A percentile compares a stretch with the other conserved stretches of the same genome.
Evolutionary conservation across 495 filamentous ascomycete species (phyloP).

Genomic region (Neurospora sp.): DNA sequence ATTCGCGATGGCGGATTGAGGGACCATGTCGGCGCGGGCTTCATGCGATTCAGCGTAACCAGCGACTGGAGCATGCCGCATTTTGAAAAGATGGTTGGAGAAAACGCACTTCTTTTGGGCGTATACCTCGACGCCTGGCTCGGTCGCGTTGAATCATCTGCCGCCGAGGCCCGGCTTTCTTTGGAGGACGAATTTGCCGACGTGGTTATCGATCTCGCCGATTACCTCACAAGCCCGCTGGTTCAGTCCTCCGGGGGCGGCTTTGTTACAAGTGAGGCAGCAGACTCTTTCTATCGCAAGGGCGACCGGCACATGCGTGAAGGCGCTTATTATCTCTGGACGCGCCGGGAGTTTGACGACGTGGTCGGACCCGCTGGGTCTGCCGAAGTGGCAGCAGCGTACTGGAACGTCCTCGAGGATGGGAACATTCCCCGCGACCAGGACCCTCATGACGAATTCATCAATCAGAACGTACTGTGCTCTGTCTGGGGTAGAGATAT

Average conservation of each 20-base stretch:
- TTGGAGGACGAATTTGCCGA: constrained; percentile 55
- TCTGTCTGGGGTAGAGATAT: constrained; percentile 35
- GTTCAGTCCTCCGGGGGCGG: constrained; percentile 60
- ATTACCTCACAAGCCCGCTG: constrained; percentile 65
- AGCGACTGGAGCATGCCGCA: constrained; percentile 86
- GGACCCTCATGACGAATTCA: constrained; percentile 88
- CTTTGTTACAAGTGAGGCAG: constrained; percentile 85
- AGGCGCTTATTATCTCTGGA: constrained; percentile 95
- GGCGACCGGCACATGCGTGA: constrained; percentile 81
- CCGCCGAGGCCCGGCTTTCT: not conserved
- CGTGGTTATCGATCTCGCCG: constrained; percentile 71
- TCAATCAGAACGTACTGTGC: constrained; percentile 60
- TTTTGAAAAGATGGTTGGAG: constrained; percentile 98
- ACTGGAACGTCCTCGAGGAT: constrained; percentile 78
- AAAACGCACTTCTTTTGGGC: constrained; percentile 80
- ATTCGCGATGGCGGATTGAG: constrained; percentile 84
- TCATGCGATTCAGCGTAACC: constrained; percentile 84
- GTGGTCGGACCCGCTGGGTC: constrained; percentile 45
- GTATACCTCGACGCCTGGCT: constrained; percentile 86
- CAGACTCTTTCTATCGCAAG: constrained; percentile 69
- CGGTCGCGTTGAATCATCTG: constrained; percentile 46
- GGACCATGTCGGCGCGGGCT: constrained; percentile 84
- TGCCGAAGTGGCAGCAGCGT: constrained; percentile 57
- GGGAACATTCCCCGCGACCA: constrained; percentile 80
- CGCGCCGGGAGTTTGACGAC: constrained; percentile 71